phyloP scores from a whole-genome alignment of 2,329 filamentous ascomycete species.

The Neoscytalidium dimidiatum region DNA sequence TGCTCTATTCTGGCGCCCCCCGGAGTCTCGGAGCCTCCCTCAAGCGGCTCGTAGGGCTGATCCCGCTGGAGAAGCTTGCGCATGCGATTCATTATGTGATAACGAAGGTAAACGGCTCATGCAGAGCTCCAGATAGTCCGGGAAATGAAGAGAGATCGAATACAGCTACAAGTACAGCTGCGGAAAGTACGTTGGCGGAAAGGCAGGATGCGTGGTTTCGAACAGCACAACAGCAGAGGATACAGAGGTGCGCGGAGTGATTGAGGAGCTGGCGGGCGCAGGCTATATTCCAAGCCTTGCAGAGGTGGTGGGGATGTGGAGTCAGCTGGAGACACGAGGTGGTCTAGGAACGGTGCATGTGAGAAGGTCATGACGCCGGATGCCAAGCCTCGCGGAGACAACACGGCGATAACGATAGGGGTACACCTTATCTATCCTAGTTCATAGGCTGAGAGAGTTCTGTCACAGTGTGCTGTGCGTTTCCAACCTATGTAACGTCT shows the following conservation, averaged over 20 bases:
- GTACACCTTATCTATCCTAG: too few relatives aligned
- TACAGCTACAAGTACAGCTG: too few relatives aligned
- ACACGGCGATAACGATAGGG: slow-evolving; percentile 7
- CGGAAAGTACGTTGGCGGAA: background rate
- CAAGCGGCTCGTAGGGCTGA: slow-evolving; percentile 39
- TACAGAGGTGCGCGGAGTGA: background rate
- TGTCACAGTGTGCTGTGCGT: too few relatives aligned
- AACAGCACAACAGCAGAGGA: background rate
- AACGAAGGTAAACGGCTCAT: background rate
- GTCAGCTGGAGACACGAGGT: slow-evolving; percentile 2
- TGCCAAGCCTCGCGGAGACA: slow-evolving; percentile 11
- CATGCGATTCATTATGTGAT: slow-evolving; percentile 36
- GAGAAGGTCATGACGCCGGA: slow-evolving; percentile 14
- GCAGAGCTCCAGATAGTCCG: background rate
- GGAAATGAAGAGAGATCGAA: background rate
- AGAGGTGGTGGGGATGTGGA: background rate
- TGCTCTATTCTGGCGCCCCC: slow-evolving; percentile 36
- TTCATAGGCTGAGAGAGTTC: too few relatives aligned
- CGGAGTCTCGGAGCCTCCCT: slow-evolving; percentile 37
- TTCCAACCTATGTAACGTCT: background rate
- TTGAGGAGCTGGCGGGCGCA: background rate
- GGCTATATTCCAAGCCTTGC: slow-evolving; percentile 10
- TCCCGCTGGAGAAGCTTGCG: slow-evolving; percentile 32
- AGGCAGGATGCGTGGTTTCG: background rate
- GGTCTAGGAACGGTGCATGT: background rate